These are phyloP conservation scores for Ascochyta pisi DNA, from an alignment of 2,329 filamentous ascomycete species.

Conservation along the genomic window DNA sequence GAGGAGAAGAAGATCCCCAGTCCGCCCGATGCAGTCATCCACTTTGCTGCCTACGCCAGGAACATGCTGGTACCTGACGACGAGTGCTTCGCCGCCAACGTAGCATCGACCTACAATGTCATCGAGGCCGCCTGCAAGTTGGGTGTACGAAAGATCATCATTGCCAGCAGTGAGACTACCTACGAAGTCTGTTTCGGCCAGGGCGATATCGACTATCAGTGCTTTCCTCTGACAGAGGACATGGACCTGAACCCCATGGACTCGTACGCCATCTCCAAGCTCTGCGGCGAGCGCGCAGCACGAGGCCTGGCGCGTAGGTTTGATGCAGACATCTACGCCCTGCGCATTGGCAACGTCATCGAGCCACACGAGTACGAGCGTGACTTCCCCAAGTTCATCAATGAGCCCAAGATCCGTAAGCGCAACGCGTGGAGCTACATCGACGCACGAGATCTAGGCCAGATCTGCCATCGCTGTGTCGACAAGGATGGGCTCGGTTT, in stretches of 20 bases:
- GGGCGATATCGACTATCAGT: conserved; percentile 62
- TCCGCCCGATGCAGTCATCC: conserved; percentile 67
- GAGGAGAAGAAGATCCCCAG: conserved; percentile 52
- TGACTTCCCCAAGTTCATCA: conserved; percentile 61
- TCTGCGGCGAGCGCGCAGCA: conserved; percentile 65
- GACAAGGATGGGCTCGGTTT: conserved; percentile 64
- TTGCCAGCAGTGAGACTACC: conserved; percentile 65
- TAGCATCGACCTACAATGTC: conserved; percentile 65
- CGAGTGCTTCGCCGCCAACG: conserved; percentile 64
- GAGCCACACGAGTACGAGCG: conserved; percentile 66
- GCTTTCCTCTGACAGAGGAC: conserved; percentile 66
- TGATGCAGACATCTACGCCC: conserved; percentile 63
- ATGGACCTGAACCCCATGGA: conserved; percentile 68
- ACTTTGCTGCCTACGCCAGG: conserved; percentile 65
- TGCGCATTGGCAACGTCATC: conserved; percentile 68
- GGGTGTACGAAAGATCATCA: conserved; percentile 67
- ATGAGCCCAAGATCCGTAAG: conserved; percentile 59
- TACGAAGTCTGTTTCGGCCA: conserved; percentile 69
- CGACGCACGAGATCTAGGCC: conserved; percentile 66
- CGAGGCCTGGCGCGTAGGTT: conserved; percentile 64
- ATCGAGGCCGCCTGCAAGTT: conserved; percentile 69
- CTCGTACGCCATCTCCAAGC: conserved; percentile 66
- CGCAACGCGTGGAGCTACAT: conserved; percentile 69
- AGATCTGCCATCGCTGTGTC: conserved; percentile 65
- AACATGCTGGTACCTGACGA: conserved; percentile 69